These are phyloP conservation scores for Myrica gale DNA, from an alignment of 306 rosid species.

Conservation along the genomic window DNA sequence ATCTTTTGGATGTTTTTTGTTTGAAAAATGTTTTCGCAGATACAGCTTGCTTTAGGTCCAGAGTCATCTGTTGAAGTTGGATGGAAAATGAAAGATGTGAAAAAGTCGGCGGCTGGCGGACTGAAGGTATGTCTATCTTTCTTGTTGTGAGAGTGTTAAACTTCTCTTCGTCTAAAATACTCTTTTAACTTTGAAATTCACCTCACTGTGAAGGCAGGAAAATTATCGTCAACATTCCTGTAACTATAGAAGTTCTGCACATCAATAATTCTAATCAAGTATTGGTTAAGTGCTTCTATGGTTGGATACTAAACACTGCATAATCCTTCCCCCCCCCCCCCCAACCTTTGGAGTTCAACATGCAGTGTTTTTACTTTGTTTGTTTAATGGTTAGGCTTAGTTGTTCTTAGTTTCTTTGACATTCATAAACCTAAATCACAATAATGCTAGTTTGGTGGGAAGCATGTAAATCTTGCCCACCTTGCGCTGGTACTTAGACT, in stretches of 20 bases:
- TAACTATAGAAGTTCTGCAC: neutral
- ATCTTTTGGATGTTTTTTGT: conserved; percentile 22
- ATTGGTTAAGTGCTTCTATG: neutral
- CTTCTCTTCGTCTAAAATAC: neutral
- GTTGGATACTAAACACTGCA: neutral
- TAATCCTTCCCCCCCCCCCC: neutral
- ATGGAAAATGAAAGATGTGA: conserved; percentile 84
- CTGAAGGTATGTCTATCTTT: conserved; percentile 64
- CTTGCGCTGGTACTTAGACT: neutral
- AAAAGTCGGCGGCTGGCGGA: conserved; percentile 74
- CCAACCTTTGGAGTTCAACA: neutral
- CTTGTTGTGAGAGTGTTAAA: conserved; percentile 19
- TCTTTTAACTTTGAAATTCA: neutral
- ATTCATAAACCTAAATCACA: neutral
- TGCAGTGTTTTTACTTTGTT: neutral
- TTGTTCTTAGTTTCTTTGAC: neutral
- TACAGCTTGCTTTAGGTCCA: conserved; percentile 71
- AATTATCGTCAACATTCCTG: neutral
- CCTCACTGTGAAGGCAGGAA: neutral
- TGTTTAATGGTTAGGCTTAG: neutral
- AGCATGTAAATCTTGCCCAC: neutral
- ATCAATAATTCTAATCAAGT: neutral
- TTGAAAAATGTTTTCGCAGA: conserved; percentile 46
- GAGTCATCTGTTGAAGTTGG: conserved; percentile 82
- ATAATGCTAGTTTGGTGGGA: neutral